Conservation (phyloP, 345 rosid genomes). For the Clarkia xantiana region DNA sequence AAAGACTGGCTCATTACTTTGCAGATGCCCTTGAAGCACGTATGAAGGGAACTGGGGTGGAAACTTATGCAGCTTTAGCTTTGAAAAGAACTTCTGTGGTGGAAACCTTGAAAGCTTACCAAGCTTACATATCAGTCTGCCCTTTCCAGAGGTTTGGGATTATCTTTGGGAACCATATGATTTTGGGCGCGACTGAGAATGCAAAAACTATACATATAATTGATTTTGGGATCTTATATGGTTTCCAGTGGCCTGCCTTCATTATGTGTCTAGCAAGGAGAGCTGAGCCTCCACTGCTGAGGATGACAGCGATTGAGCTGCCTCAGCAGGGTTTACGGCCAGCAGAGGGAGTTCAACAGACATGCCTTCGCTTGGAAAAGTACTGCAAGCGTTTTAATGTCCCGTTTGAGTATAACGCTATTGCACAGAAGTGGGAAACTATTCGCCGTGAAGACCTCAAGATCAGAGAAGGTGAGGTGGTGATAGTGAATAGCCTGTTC, state of each 20-base stretch:
- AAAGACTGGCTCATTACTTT: conserved; percentile 31
- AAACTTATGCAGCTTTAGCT: conserved; percentile 8
- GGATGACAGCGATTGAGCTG: conserved; percentile 35
- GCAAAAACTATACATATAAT: conserved; percentile 25
- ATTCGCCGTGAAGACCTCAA: conserved; percentile 23
- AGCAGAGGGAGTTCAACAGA: conserved; percentile 25
- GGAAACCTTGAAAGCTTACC: conserved; percentile 28
- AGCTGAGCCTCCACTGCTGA: conserved; percentile 26
- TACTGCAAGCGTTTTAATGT: conserved; percentile 29
- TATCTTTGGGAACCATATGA: conserved; percentile 21
- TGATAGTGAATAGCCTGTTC: conserved; percentile 25
- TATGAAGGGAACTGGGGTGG: conserved; percentile 17
- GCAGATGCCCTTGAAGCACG: conserved; percentile 36
- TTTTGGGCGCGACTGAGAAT: conserved; percentile 15
- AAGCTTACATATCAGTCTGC: conserved; percentile 14
- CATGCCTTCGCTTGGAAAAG: conserved; percentile 27
- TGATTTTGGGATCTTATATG: conserved; percentile 32
- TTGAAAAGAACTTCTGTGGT: conserved; percentile 16
- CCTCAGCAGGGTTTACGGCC: conserved; percentile 36
- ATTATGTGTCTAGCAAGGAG: conserved; percentile 22
- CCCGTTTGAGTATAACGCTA: conserved; percentile 28
- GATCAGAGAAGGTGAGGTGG: conserved; percentile 18
- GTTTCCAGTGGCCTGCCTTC: conserved; percentile 36
- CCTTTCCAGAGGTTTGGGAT: conserved; percentile 30
- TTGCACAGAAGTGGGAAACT: conserved; percentile 27